Conservation (phyloP, 345 rosid genomes). For the Hevea brasiliensis region DNA sequence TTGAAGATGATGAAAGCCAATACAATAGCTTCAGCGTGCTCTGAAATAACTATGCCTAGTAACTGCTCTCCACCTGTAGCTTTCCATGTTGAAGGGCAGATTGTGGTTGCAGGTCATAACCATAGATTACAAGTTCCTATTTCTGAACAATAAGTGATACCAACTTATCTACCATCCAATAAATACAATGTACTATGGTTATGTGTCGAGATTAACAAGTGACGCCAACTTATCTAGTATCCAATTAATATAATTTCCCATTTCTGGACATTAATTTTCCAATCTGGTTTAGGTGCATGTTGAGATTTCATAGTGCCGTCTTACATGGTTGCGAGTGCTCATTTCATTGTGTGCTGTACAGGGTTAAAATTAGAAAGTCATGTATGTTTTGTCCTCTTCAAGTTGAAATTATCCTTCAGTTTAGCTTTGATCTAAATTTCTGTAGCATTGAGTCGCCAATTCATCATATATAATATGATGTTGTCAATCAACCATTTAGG, state of each 20-base stretch:
- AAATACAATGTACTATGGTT: not conserved
- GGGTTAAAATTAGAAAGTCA: too few relatives aligned
- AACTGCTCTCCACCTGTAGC: not conserved
- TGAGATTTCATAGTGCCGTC: too few relatives aligned
- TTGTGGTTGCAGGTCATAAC: not conserved
- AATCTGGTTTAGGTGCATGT: too few relatives aligned
- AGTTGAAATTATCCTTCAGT: too few relatives aligned
- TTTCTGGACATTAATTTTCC: not conserved
- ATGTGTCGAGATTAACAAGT: not conserved
- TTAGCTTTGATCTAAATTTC: too few relatives aligned
- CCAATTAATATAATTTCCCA: too few relatives aligned
- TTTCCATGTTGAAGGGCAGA: not conserved
- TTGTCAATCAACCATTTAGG: constrained; percentile 82
- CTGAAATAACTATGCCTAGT: not conserved
- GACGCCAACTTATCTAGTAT: too few relatives aligned
- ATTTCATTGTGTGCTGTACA: too few relatives aligned
- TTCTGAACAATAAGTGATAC: not conserved
- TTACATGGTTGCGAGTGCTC: too few relatives aligned
- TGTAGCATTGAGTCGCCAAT: too few relatives aligned
- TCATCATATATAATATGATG: too few relatives aligned
- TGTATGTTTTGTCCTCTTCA: too few relatives aligned
- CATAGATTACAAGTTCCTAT: not conserved
- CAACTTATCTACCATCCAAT: not conserved
- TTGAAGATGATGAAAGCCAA: not conserved
- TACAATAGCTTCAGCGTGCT: not conserved